Percentiles rank a stretch among this genome's conserved stretches.
Evolutionary conservation across 306 rosid genomes (phyloP).

Genomic region (Boehmeria nivea): DNA sequence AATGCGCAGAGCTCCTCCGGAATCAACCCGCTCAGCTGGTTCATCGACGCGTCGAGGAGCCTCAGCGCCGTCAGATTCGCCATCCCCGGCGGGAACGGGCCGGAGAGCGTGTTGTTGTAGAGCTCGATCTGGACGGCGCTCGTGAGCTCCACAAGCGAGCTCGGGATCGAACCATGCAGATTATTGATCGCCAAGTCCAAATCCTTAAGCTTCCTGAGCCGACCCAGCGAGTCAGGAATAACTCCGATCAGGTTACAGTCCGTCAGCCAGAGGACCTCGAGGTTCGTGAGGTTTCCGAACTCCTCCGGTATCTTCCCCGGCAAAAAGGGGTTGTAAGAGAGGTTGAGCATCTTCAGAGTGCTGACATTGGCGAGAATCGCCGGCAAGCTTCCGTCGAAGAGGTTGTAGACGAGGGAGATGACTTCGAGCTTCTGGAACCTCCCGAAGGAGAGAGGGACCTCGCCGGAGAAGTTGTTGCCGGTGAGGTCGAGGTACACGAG

Average conservation of each 20-base stretch:
- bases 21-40: conserved; percentile 46
- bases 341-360: conserved; percentile 59
- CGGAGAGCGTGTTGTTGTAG: conserved; percentile 70
- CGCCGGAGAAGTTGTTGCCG: conserved; percentile 80
- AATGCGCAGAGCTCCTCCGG: conserved; percentile 60
- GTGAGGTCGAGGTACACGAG: conserved; percentile 62
- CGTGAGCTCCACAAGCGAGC: conserved; percentile 36
- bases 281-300: conserved; percentile 58
- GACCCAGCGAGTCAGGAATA: conserved; percentile 63
- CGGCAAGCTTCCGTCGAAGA: conserved; percentile 48
- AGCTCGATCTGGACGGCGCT: conserved; percentile 65
- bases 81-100: conserved; percentile 58
- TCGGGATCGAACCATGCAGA: conserved; percentile 55
- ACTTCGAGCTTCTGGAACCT: conserved; percentile 57
- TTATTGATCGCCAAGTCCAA: conserved; percentile 62
- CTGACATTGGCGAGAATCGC: conserved; percentile 53
- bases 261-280: conserved; percentile 63
- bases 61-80: conserved; percentile 57
- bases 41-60: conserved; percentile 71
- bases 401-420: conserved; percentile 56
- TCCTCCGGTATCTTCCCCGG: conserved; percentile 64
- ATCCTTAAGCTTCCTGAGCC: conserved; percentile 38
- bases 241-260: conserved; percentile 54
- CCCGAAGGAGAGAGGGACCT: conserved; percentile 47
- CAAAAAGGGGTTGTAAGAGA: conserved; percentile 65